Evolutionary conservation across 177 flowering plant genomes (phyloP).

Genomic region (Vitis hybrid): DNA sequence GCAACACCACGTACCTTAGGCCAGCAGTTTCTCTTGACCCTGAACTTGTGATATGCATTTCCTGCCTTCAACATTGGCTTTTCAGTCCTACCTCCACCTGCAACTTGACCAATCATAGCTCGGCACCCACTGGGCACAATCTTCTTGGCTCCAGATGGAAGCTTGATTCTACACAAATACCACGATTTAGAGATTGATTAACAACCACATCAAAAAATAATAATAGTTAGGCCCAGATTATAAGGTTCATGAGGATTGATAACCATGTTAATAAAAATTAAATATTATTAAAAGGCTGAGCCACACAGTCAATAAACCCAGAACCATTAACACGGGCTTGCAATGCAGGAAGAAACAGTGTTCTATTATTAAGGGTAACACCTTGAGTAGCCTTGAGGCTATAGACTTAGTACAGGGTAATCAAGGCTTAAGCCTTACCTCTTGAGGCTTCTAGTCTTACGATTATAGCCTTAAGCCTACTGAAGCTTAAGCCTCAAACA

Average conservation of each 20-base stretch:
- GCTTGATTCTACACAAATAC: constrained; percentile 36
- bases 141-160: constrained; percentile 64
- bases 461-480: too few relatives aligned
- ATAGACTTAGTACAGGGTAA: too few relatives aligned
- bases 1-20: constrained; percentile 90
- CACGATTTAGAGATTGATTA: not conserved
- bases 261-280: not conserved
- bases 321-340: too few relatives aligned
- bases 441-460: too few relatives aligned
- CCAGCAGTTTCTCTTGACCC: constrained; percentile 83
- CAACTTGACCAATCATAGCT: constrained; percentile 78
- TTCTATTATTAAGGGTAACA: too few relatives aligned
- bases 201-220: not conserved
- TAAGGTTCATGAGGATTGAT: too few relatives aligned
- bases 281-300: not conserved
- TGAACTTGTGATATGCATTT: constrained; percentile 73
- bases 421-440: too few relatives aligned
- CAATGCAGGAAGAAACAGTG: too few relatives aligned
- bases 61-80: constrained; percentile 77
- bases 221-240: not conserved
- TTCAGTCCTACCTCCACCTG: constrained; percentile 82
- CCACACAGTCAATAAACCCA: too few relatives aligned
- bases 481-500: too few relatives aligned
- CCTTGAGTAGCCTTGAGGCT: too few relatives aligned
- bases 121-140: constrained; percentile 56